phyloP scores from a whole-genome alignment of 495 filamentous ascomycete genomes.

The Penicillium herquei region DNA sequence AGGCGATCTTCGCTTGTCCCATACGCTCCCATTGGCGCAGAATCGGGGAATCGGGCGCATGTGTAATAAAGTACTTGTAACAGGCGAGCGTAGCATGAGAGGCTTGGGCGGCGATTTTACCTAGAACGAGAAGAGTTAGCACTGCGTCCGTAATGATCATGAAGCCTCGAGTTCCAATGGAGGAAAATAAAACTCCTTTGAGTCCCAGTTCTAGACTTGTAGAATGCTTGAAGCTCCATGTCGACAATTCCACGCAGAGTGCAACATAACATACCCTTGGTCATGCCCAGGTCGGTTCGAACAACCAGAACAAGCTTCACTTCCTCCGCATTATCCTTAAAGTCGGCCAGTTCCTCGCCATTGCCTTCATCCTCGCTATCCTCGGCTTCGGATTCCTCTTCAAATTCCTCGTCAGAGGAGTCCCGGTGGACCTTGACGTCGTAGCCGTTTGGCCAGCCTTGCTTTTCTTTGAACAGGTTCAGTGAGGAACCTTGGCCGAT shows the following conservation, averaged over 20 bases:
- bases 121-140: constrained; percentile 40
- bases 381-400: constrained; percentile 28
- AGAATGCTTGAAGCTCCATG: no score
- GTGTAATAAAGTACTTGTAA: constrained; percentile 77
- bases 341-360: constrained; percentile 42
- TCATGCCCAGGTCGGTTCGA: constrained; percentile 92
- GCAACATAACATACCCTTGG: constrained; percentile 64
- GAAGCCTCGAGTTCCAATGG: no score
- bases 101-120: constrained; percentile 96
- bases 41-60: constrained; percentile 58
- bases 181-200: no score
- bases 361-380: constrained; percentile 39
- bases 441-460: constrained; percentile 53
- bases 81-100: constrained; percentile 95
- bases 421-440: constrained; percentile 48
- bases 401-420: constrained; percentile 42
- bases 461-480: constrained; percentile 45
- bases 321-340: constrained; percentile 63
- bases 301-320: constrained; percentile 95
- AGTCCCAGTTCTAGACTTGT: no score
- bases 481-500: constrained; percentile 52
- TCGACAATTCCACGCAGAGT: not conserved
- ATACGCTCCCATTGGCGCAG: constrained; percentile 78
- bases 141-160: not conserved
- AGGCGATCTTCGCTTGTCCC: constrained; percentile 89